Base-by-base conservation (phyloP, 108 stramenopile species). In the Nitzschia sp. region DNA sequence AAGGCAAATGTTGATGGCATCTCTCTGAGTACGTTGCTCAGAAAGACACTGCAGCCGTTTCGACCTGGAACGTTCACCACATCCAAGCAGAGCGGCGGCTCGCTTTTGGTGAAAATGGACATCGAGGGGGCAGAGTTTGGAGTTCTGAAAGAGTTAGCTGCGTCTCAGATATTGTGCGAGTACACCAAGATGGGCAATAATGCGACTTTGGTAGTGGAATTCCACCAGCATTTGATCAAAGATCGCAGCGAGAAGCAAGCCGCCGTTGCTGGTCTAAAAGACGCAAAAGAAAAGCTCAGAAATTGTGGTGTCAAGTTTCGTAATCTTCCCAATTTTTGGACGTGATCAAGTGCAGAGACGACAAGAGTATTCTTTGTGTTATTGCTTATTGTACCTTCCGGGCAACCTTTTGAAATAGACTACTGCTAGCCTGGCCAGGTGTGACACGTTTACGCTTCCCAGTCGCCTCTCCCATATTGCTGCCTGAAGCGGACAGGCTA, bases 331-430 rank as follows among this genome's bases (percentile, higher is more conserved):
- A 45, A 63, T 25, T 55, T 36, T 36, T 73, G 73, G 73, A 63
- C 73, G 1, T 66, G 54, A 59, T 38, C n/a, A 9, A 6, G 21
- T 50, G 48, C 19, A 21, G 16, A 5, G 21, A n/a, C 19, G 19
- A n/a, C 21, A 50, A 5, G 4, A n/a, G 5, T 50, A n/a, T 50
- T 50, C 4, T 50, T 50, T 22, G 13, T 50, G 5, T 21, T n/a
- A 21, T 21, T 21, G 46, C 22, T 53, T 62, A 62, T 36, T 61
- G 45, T 9, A 15, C 26, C 23, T 46, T 58, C 6, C 68, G 53
- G 0, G 70, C 30, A 17, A 83, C 82, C 48, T 71, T 77, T 53
- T 68, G 67, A 74, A 83, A 85, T 25, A 85, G 74, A 66, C 87
- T 84, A 27, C 70, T 58, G 13, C 72, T 65, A 21, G 71, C 53